Percentiles rank a stretch among this genome's conserved stretches.
Conservation (phyloP, 2,329 filamentous ascomycete species). For the Hypoxylon sp. region DNA sequence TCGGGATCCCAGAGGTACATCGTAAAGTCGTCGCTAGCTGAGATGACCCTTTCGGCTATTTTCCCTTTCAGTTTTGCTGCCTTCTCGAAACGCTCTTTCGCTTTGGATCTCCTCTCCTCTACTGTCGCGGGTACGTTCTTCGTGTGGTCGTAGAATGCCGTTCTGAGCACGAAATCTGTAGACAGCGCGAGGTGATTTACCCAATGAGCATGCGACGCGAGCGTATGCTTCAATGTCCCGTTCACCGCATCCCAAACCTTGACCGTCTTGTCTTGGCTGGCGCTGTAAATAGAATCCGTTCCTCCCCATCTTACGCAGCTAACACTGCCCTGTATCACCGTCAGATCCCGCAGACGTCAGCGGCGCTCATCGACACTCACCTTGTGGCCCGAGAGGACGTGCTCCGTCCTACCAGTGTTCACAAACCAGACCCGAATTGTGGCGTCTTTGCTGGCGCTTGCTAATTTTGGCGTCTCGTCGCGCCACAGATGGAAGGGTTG, state of each 20-base stretch:
- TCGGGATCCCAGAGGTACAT: conserved; percentile 94
- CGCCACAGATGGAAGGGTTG: conserved; percentile 89
- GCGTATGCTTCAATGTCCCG: conserved; percentile 80
- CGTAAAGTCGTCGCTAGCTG: conserved; percentile 93
- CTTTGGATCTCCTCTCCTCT: conserved; percentile 76
- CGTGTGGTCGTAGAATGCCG: conserved; percentile 85
- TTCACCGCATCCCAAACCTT: conserved; percentile 86
- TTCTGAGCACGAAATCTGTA: conserved; percentile 88
- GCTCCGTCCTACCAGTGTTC: conserved; percentile 78
- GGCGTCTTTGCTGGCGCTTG: conserved; percentile 87
- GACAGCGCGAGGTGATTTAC: conserved; percentile 95
- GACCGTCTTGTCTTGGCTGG: conserved; percentile 90
- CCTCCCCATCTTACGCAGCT: conserved; percentile 96
- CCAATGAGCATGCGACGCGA: conserved; percentile 88
- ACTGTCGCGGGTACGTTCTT: conserved; percentile 70
- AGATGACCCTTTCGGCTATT: conserved; percentile 84
- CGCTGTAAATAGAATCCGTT: conserved; percentile 82
- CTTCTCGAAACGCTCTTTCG: conserved; percentile 83
- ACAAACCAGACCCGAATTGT: conserved; percentile 89
- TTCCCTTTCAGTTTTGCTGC: conserved; percentile 79
- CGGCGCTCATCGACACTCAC: conserved; percentile 27
- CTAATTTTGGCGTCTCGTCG: conserved; percentile 77
- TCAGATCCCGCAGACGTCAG: conserved; percentile 16
- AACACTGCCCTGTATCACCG: conserved; percentile 68
- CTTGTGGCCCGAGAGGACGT: conserved; percentile 84